phyloP scores from a whole-genome alignment of 176 grass and related monocot genomes.

The Neostapfia colusana region DNA sequence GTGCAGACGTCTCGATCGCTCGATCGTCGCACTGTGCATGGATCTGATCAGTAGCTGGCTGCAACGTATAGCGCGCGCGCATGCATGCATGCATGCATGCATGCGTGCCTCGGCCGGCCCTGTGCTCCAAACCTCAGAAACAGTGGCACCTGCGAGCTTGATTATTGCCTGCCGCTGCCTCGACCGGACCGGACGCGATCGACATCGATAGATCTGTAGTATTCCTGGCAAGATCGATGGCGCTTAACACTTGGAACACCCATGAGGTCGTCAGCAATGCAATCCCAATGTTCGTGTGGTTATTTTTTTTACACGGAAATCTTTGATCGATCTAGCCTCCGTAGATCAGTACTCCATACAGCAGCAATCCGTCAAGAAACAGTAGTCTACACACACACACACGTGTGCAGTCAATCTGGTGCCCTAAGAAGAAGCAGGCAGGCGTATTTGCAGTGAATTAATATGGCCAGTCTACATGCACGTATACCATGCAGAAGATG shows the following conservation, averaged over 20 bases:
- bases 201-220: neutral
- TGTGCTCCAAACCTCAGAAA: neutral
- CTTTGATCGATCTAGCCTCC: too few species aligned
- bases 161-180: neutral
- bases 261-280: too few species aligned
- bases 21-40: conserved; percentile 3
- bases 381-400: neutral
- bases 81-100: neutral
- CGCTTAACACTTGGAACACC: too few species aligned
- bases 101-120: neutral
- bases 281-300: too few species aligned
- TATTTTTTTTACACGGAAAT: too few species aligned
- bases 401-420: conserved; percentile 9
- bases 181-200: neutral
- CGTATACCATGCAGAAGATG: neutral
- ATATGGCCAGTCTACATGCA: neutral
- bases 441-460: neutral
- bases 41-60: too few species aligned
- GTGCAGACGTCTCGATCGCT: neutral
- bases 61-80: too few species aligned
- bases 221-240: too few species aligned
- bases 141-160: conserved; percentile 4
- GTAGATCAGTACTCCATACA: too few species aligned
- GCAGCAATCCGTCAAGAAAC: too few species aligned
- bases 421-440: neutral